Conservation (phyloP, 2,329 filamentous ascomycete species). For the Aspergillus sp. region DNA sequence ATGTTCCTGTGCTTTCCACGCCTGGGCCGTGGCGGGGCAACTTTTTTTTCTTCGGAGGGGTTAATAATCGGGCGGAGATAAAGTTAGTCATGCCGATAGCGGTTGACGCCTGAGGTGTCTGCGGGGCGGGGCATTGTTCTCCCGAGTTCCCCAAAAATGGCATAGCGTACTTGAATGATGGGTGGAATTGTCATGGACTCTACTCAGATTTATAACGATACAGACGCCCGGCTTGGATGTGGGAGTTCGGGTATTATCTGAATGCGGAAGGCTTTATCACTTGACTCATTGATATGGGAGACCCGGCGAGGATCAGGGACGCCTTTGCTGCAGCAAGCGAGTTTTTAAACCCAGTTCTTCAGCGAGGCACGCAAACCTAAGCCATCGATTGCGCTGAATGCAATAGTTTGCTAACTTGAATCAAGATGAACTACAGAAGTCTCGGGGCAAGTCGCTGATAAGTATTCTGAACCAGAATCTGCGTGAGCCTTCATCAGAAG, state of each 20-base stretch:
- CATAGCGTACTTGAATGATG: background rate
- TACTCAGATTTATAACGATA: background rate
- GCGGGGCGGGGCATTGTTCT: background rate
- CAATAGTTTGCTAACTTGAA: conserved; percentile 28
- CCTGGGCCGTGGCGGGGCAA: conserved; percentile 22
- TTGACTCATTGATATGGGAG: conserved; percentile 27
- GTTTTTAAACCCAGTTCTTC: conserved; percentile 41
- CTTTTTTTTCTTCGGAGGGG: conserved; percentile 27
- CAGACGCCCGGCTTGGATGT: background rate
- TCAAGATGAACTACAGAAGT: conserved; percentile 41
- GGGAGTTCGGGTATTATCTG: background rate
- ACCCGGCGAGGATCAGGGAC: conserved; percentile 22
- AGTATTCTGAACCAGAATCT: conserved; percentile 29
- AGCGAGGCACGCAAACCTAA: conserved; percentile 39
- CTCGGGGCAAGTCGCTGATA: conserved; percentile 34
- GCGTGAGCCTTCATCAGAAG: conserved; percentile 9
- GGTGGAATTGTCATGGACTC: background rate
- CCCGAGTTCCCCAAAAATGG: background rate
- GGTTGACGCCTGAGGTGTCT: background rate
- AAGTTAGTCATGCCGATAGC: conserved; percentile 20
- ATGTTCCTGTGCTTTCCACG: conserved; percentile 31
- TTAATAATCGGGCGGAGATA: background rate
- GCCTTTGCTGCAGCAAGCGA: conserved; percentile 35
- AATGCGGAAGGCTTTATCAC: background rate
- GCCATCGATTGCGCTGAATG: background rate